phyloP scores from a whole-genome alignment of 345 rosid genomes.

The Acer negundo region DNA sequence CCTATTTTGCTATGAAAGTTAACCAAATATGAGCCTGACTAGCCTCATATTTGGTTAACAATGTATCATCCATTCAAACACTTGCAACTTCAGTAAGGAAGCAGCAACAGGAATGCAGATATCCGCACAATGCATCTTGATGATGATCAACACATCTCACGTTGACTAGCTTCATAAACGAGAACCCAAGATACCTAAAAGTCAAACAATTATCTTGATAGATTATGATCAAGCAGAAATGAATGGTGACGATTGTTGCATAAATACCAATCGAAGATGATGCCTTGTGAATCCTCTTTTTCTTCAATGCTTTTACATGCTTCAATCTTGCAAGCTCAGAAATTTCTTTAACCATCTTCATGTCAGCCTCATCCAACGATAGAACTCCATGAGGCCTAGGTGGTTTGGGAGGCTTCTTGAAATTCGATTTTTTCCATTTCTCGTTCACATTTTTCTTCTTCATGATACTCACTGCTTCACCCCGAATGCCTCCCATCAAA shows the following conservation, averaged over 20 bases:
- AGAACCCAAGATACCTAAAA: constrained; percentile 31
- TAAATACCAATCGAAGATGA: constrained; percentile 26
- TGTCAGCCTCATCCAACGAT: constrained; percentile 18
- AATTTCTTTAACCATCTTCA: constrained; percentile 32
- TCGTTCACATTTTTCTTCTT: constrained; percentile 16
- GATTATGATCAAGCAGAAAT: constrained; percentile 33
- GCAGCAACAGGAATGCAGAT: background rate
- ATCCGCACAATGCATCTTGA: background rate
- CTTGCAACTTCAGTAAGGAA: background rate
- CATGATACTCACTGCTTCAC: background rate
- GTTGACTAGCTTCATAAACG: constrained; percentile 7
- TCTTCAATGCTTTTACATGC: constrained; percentile 29
- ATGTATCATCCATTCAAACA: background rate
- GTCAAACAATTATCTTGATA: constrained; percentile 26
- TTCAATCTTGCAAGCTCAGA: constrained; percentile 31
- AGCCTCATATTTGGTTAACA: background rate
- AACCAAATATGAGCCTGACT: too few species aligned
- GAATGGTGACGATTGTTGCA: constrained; percentile 32
- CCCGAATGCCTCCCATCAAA: background rate
- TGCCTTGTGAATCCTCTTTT: constrained; percentile 26
- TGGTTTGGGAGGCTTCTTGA: constrained; percentile 34
- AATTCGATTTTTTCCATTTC: constrained; percentile 3
- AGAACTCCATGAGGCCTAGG: constrained; percentile 35
- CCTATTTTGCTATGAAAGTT: too few species aligned
- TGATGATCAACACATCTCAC: background rate